A percentile compares a stretch with the other conserved stretches of the same genome.
Conservation (phyloP, 345 rosid species). For the Lenwebbia sp. region DNA sequence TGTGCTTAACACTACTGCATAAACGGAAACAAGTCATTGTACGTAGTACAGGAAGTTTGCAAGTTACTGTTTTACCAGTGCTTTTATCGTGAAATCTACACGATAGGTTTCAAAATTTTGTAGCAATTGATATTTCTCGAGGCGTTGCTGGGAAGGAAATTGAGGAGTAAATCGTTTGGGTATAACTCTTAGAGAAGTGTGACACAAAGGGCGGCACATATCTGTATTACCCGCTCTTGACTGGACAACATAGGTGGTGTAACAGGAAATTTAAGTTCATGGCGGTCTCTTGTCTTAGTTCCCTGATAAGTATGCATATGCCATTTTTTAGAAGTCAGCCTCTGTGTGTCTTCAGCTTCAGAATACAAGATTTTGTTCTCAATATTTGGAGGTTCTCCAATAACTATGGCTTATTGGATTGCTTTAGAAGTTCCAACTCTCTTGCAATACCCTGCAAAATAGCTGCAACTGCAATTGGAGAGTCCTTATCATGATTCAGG, state of each 20-base stretch:
- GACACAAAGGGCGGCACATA: background rate
- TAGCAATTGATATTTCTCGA: background rate
- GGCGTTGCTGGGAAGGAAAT: background rate
- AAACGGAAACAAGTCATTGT: background rate
- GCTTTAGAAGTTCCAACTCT: background rate
- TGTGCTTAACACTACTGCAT: background rate
- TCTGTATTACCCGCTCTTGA: background rate
- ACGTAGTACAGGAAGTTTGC: background rate
- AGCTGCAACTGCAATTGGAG: background rate
- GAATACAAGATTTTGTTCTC: background rate
- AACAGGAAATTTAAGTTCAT: background rate
- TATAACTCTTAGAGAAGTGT: background rate
- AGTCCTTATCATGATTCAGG: background rate
- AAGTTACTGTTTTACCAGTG: background rate
- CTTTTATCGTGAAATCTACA: background rate
- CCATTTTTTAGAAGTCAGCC: background rate
- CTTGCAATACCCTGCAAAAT: background rate
- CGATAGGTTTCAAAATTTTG: background rate
- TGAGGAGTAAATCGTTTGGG: background rate
- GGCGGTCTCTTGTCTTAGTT: background rate
- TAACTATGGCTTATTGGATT: background rate
- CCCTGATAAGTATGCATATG: background rate
- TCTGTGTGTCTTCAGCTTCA: background rate
- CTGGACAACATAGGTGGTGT: background rate
- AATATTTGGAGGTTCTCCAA: background rate